phyloP scores from a whole-genome alignment of 2,329 filamentous ascomycete genomes.

The Tolypocladium nubicola region DNA sequence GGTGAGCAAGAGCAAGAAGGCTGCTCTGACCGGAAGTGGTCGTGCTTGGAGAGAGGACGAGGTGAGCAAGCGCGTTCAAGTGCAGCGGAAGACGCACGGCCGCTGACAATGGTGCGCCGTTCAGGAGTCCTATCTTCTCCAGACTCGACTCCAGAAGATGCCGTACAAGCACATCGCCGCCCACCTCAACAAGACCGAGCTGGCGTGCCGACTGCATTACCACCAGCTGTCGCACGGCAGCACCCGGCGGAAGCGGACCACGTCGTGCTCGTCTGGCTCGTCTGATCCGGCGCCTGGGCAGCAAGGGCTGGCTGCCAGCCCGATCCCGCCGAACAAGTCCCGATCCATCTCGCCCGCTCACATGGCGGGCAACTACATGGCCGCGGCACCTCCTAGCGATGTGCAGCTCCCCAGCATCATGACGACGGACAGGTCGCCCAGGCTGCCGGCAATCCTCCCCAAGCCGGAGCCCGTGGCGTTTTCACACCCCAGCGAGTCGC shows the following conservation, averaged over 20 bases:
- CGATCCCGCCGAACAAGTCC: slow-evolving; percentile 36
- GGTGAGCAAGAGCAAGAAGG: slow-evolving; percentile 55
- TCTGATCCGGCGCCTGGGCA: slow-evolving; percentile 40
- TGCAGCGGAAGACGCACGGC: background rate
- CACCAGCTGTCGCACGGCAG: slow-evolving; percentile 76
- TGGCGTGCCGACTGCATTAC: slow-evolving; percentile 79
- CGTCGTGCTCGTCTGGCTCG: slow-evolving; percentile 58
- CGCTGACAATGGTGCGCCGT: slow-evolving; percentile 1
- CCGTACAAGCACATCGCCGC: slow-evolving; percentile 84
- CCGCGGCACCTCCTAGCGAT: slow-evolving; percentile 31
- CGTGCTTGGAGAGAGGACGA: slow-evolving; percentile 81
- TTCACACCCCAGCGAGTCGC: slow-evolving; percentile 22
- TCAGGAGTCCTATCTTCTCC: slow-evolving; percentile 73
- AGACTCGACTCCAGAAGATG: slow-evolving; percentile 79
- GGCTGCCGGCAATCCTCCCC: slow-evolving; percentile 52
- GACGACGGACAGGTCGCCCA: slow-evolving; percentile 30
- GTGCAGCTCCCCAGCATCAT: slow-evolving; percentile 46
- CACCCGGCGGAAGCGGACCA: slow-evolving; percentile 67
- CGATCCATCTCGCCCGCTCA: slow-evolving; percentile 38
- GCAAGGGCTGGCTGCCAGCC: slow-evolving; percentile 36
- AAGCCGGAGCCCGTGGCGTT: slow-evolving; percentile 48
- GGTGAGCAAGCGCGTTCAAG: slow-evolving; percentile 35
- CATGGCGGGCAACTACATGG: slow-evolving; percentile 32
- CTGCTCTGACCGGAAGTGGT: slow-evolving; percentile 61
- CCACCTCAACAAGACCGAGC: slow-evolving; percentile 77